Evolutionary conservation across 2,329 filamentous ascomycete species (phyloP), one percentile per base, ranked within the genome.

Genomic region (Aureobasidium sp.): DNA sequence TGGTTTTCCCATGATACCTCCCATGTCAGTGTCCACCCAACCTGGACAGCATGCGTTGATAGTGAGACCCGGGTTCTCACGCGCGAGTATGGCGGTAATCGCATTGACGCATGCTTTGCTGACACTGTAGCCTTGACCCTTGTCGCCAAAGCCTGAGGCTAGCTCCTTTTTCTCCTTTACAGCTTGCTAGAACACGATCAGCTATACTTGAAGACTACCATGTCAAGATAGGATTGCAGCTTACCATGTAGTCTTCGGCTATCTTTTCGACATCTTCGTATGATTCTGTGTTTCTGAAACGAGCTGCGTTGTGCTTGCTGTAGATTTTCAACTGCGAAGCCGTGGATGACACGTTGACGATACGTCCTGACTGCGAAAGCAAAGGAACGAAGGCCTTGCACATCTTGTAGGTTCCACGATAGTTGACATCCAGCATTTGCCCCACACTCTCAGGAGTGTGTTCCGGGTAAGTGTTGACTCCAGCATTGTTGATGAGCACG

Each of bases 11-110:
- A 70, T 65, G 23, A 70, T 64, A 27, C 60, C 50, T n/a, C 71
- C 73, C 69, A 74, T 73, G 42, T 73, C 71, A 27, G 70, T 73
- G n/a, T 64, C 62, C 4, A 73, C 67, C 70, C 71, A 73, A 9
- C 73, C 73, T 10, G 73, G 71, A 67, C 71, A 74, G 54, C 73
- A 74, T 59, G 64, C 66, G 53, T 75, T 75, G 59, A 74, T 67
- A 7, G 69, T 55, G 19, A 72, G 15, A 0, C 62, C 64, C 4
- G 67, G 64, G 5, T 69, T 62, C 53, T 73, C 64, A 15, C 64
- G 62, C 3, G 71, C 69, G 17, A 74, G 65, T 40, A 73, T 66
- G 3, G 61, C 50, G 9, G 72, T 73, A 40, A 70, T 58, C 9
- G 69, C 68, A 25, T 71, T 71, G 25, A 73, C 61, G n/a, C 67